Conservation (phyloP, 257 asterid species). For the Jacaranda mimosifolia region DNA sequence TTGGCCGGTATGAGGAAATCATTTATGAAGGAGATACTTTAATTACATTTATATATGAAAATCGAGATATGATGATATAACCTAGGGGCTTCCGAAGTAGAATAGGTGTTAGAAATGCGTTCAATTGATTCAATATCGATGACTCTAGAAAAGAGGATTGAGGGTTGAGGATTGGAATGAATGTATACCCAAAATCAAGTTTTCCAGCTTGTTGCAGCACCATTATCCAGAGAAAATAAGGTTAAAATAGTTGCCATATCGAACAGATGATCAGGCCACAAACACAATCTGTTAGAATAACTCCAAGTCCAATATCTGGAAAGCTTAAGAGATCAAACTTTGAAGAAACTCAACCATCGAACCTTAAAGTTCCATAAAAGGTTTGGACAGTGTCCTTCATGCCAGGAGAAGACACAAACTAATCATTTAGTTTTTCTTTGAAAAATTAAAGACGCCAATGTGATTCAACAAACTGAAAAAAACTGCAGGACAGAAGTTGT, state of each 20-base stretch:
- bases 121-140: too few species aligned
- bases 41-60: too few species aligned
- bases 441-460: conserved; percentile 4
- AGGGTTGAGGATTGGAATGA: too few species aligned
- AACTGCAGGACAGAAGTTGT: neutral
- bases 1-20: too few species aligned
- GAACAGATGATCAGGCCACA: neutral
- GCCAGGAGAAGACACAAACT: conserved; percentile 19
- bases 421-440: neutral
- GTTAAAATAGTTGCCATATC: neutral
- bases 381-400: neutral
- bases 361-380: neutral
- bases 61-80: too few species aligned
- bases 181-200: too few species aligned
- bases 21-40: too few species aligned
- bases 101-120: too few species aligned
- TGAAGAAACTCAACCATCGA: neutral
- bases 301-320: neutral
- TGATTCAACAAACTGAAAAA: conserved; percentile 22
- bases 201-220: neutral
- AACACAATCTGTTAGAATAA: neutral
- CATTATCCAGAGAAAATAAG: neutral
- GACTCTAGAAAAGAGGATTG: too few species aligned
- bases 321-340: neutral
- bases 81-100: too few species aligned